Percentiles rank a stretch among this genome's conserved stretches.
These are phyloP conservation scores for Tuber magnatum DNA, from an alignment of 495 filamentous ascomycete species.

Conservation along the genomic window DNA sequence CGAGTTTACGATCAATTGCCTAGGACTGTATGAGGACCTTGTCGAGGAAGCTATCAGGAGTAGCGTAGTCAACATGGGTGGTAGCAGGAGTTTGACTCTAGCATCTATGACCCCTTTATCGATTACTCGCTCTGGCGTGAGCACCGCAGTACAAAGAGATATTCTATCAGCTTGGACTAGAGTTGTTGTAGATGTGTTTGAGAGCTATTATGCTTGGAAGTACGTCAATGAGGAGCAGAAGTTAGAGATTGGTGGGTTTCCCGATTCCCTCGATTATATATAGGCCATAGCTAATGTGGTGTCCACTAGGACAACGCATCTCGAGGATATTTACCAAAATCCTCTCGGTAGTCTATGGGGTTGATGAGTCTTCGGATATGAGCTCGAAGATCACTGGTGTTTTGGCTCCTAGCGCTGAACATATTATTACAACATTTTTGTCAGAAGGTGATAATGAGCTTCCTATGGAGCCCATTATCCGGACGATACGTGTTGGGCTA, in stretches of 20 bases:
- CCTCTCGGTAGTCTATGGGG: conserved; percentile 62
- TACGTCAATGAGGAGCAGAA: conserved; percentile 62
- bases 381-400: conserved; percentile 56
- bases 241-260: conserved; percentile 49
- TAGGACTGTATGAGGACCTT: conserved; percentile 64
- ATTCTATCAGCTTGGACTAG: conserved; percentile 65
- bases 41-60: conserved; percentile 68
- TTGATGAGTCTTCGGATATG: conserved; percentile 53
- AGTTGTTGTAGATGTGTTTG: conserved; percentile 69
- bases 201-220: conserved; percentile 74
- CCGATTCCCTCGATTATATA: background rate
- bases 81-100: conserved; percentile 37
- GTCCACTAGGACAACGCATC: conserved; percentile 47
- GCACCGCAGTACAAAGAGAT: conserved; percentile 66
- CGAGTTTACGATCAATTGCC: conserved; percentile 64
- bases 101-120: conserved; percentile 48
- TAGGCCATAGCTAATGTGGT: conserved; percentile 17
- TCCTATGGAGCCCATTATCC: conserved; percentile 69
- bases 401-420: conserved; percentile 61
- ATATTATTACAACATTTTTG: conserved; percentile 69
- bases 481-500: conserved; percentile 60
- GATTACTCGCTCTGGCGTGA: conserved; percentile 56
- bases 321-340: conserved; percentile 63
- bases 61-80: conserved; percentile 62
- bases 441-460: conserved; percentile 60